These are phyloP conservation scores for Suillus brevipes DNA, from an alignment of 768 basidiomycete species.

Conservation along the genomic window DNA sequence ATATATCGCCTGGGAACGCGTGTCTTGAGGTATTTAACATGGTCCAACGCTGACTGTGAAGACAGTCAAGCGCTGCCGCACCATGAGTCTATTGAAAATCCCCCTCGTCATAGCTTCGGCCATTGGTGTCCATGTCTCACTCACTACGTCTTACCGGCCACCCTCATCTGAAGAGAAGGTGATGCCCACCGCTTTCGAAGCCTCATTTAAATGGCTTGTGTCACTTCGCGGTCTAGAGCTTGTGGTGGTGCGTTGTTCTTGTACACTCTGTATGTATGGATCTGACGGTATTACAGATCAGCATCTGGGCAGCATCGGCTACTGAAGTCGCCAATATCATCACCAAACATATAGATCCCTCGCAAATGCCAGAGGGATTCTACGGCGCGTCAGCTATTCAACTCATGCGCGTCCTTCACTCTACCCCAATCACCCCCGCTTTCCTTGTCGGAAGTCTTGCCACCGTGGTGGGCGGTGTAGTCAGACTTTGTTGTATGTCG, in stretches of 20 bases:
- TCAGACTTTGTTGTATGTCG: conserved; percentile 27
- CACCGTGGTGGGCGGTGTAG: conserved; percentile 16
- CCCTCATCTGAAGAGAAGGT: conserved; percentile 38
- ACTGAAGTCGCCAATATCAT: conserved; percentile 6
- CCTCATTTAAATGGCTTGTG: background rate
- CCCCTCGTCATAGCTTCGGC: conserved; percentile 43
- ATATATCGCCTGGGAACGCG: no score
- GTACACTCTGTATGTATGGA: background rate
- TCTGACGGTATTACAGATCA: conserved; percentile 13
- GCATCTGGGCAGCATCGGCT: conserved; percentile 27
- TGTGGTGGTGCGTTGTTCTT: background rate
- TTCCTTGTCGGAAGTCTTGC: conserved; percentile 21
- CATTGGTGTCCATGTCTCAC: conserved; percentile 39
- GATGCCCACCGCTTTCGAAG: background rate
- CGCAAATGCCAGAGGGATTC: background rate
- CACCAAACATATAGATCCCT: background rate
- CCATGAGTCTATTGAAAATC: conserved; percentile 38
- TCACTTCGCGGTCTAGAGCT: background rate
- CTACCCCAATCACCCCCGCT: conserved; percentile 8
- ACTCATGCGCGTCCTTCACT: background rate
- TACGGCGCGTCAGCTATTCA: background rate
- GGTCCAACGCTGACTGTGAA: background rate
- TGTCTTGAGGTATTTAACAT: background rate
- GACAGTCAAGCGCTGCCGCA: background rate
- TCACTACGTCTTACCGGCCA: conserved; percentile 44